phyloP scores from a whole-genome alignment of 2,329 filamentous ascomycete species.

The Colletotrichum liaoningense region DNA sequence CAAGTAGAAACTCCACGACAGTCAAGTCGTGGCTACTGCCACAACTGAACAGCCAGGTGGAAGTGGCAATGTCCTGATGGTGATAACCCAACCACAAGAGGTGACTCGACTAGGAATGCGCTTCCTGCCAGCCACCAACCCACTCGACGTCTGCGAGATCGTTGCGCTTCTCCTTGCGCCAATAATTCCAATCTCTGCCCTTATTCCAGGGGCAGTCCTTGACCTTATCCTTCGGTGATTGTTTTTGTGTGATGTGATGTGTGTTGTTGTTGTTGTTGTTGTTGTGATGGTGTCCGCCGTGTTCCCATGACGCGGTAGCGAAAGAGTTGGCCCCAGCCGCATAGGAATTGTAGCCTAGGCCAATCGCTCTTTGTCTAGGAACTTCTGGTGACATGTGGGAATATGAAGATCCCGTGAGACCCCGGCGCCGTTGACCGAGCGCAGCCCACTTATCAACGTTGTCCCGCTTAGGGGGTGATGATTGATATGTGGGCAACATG shows the following conservation, averaged over 20 bases:
- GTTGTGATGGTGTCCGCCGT: slow-evolving; percentile 45
- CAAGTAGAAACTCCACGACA: neutral
- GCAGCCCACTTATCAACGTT: slow-evolving; percentile 87
- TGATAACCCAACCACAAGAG: slow-evolving; percentile 71
- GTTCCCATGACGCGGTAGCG: slow-evolving; percentile 61
- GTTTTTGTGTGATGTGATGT: slow-evolving; percentile 50
- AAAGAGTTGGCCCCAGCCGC: slow-evolving; percentile 59
- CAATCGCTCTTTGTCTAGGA: slow-evolving; percentile 58
- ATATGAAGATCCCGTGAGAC: slow-evolving; percentile 64
- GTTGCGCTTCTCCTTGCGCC: slow-evolving; percentile 70
- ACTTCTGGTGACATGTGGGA: slow-evolving; percentile 61
- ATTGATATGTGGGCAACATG: slow-evolving; percentile 58
- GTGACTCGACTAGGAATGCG: slow-evolving; percentile 53
- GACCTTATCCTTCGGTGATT: slow-evolving; percentile 57
- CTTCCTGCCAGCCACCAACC: slow-evolving; percentile 90
- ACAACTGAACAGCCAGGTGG: neutral
- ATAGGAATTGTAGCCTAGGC: slow-evolving; percentile 60
- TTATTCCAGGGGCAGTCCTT: slow-evolving; percentile 68
- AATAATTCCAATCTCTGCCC: slow-evolving; percentile 69
- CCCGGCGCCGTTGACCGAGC: slow-evolving; percentile 85
- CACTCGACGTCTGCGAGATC: slow-evolving; percentile 89
- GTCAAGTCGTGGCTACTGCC: neutral
- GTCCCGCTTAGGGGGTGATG: slow-evolving; percentile 72
- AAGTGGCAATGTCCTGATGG: slow-evolving; percentile 10
- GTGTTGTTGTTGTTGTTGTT: slow-evolving; percentile 41